Base-by-base conservation (phyloP, 768 basidiomycete genomes). In the Lactarius hatsudake region DNA sequence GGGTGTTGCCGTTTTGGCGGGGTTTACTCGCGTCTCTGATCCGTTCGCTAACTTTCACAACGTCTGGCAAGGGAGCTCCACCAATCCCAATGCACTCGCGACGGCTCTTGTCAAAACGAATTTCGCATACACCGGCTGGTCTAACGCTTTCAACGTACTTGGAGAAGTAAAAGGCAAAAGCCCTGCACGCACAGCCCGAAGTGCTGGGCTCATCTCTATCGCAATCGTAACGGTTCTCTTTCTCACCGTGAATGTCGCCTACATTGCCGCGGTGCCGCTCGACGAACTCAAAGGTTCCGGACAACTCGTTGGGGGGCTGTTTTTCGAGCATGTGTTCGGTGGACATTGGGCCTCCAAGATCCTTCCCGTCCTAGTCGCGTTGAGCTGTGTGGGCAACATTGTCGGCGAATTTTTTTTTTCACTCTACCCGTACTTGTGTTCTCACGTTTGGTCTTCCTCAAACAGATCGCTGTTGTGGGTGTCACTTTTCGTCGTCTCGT, bases 271-370 rank as follows among this genome's bases (percentile, higher is more conserved):
- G 65, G 80, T 84, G 18, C 81, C 83, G 2, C 77, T 79, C 61
- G 81, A 79, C 45, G 72, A 80, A 43, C 82, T 84, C 51, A 73
- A 76, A 7, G 73, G 72, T 28, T 81, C 82, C 0, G 80, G 80
- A 30, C 78, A 81, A 61, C 78, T 83, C 42, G 77, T 82, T 8
- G 84, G 81, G 2, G 81, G 79, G 32, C 73, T 82, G 20, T 86
- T 85, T 75, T 85, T 86, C 74, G 71, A 77, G 34, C 78, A 78
- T 17, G 82, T 85, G 9, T 86, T 84, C 62, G 82, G 83, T 0
- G 74, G 73, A 17, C 73, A 75, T 12, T 77, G 78, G 23, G 64
- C 70, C 23, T 63, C 68, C 23, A 71, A 69, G 62, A 61, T 69
- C 13, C 59, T 71, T 32, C 68, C 70, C 1, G 51, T 69, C 28